phyloP scores from a whole-genome alignment of 768 basidiomycete genomes.

The Rossbeevera mucosa region DNA sequence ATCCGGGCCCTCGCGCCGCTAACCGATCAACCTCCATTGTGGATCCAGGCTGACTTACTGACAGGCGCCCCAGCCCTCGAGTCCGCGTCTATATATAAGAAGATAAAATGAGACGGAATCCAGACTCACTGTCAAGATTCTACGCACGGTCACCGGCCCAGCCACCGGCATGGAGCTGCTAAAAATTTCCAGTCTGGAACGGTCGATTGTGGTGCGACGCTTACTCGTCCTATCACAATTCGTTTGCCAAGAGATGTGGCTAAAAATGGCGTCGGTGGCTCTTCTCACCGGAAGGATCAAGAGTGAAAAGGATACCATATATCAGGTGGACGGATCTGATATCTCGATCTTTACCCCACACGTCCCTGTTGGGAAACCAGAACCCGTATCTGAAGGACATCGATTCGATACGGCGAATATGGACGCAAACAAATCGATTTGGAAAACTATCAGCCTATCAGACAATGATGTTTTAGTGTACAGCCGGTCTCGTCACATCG shows the following conservation, averaged over 20 bases:
- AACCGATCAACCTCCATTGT: neutral
- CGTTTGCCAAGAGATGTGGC: neutral
- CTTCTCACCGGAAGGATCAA: neutral
- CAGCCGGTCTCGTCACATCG: neutral
- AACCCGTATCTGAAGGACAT: neutral
- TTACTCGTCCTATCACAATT: neutral
- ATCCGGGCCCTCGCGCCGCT: neutral
- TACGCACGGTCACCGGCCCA: neutral
- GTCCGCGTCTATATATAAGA: neutral
- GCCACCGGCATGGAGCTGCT: neutral
- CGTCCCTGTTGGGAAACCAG: neutral
- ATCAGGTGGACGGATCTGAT: neutral
- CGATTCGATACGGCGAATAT: neutral
- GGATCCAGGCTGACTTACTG: neutral
- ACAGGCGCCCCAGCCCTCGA: neutral
- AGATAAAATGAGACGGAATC: neutral
- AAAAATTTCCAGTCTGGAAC: constrained; percentile 1
- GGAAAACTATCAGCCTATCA: neutral
- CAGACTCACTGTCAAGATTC: constrained; percentile 1
- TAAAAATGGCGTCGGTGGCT: neutral
- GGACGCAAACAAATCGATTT: neutral
- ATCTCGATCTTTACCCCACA: neutral
- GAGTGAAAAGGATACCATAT: neutral
- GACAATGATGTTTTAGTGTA: neutral
- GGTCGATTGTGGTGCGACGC: neutral